These are phyloP conservation scores for Nemania bipapillata DNA, from an alignment of 2,329 filamentous ascomycete species.

Conservation along the genomic window DNA sequence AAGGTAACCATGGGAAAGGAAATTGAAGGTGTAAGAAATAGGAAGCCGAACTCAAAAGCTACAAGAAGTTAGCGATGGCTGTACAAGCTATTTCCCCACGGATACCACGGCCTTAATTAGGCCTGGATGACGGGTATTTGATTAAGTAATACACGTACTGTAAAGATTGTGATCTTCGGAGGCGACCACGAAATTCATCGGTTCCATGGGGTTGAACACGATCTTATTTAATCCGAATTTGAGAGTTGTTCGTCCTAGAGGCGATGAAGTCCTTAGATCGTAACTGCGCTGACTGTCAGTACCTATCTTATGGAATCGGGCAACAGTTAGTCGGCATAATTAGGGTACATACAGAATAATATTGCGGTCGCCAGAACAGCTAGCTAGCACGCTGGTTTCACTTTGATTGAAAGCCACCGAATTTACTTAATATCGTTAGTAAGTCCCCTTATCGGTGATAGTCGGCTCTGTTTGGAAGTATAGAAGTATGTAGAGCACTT, in stretches of 20 bases:
- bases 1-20: not conserved
- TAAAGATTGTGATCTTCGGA: slow-evolving; percentile 81
- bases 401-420: slow-evolving; percentile 76
- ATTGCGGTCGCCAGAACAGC: slow-evolving; percentile 84
- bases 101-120: not conserved
- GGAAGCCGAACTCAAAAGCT: slow-evolving; percentile 73
- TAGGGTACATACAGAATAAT: slow-evolving; percentile 65
- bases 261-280: slow-evolving; percentile 86
- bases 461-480: too few species aligned
- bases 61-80: slow-evolving; percentile 67
- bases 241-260: slow-evolving; percentile 82
- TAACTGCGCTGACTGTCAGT: slow-evolving; percentile 66
- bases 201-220: slow-evolving; percentile 95
- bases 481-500: too few species aligned
- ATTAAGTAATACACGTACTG: slow-evolving; percentile 53
- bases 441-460: not conserved
- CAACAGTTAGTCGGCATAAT: not conserved
- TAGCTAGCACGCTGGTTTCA: slow-evolving; percentile 90
- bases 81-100: slow-evolving; percentile 37
- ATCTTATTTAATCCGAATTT: slow-evolving; percentile 85
- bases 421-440: slow-evolving; percentile 31
- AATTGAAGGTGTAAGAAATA: not conserved
- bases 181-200: slow-evolving; percentile 84
- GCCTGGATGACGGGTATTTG: not conserved
- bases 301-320: not conserved